phyloP scores from a whole-genome alignment of 345 rosid genomes.

The Eucalyptus fibrosa region DNA sequence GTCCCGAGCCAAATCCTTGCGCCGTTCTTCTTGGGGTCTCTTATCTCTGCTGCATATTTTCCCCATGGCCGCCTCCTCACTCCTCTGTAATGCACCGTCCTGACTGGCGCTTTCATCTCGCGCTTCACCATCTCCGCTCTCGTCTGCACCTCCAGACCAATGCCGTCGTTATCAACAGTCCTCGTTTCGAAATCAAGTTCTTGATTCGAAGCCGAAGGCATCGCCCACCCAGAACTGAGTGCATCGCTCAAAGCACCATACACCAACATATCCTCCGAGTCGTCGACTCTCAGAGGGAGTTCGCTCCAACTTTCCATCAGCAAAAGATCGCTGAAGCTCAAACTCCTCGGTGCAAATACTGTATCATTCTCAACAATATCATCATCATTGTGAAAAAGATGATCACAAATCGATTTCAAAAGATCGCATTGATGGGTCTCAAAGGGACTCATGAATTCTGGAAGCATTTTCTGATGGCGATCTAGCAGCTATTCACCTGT shows the following conservation, averaged over 20 bases:
- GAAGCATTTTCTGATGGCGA: neutral
- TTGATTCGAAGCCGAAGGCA: neutral
- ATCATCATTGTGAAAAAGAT: neutral
- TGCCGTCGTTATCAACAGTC: neutral
- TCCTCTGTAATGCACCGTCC: conserved; percentile 19
- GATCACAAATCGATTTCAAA: neutral
- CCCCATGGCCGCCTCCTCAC: conserved; percentile 52
- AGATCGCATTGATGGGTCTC: neutral
- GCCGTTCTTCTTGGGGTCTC: conserved; percentile 37
- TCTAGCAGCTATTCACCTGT: neutral
- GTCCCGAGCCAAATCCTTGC: conserved; percentile 43
- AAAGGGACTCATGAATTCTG: neutral
- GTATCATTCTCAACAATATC: neutral
- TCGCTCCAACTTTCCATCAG: conserved; percentile 23
- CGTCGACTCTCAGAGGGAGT: conserved; percentile 14
- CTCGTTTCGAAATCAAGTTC: neutral
- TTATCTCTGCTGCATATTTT: conserved; percentile 35
- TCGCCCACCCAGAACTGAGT: conserved; percentile 13
- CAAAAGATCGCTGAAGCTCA: conserved; percentile 17
- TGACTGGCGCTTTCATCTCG: neutral
- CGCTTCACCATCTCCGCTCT: neutral
- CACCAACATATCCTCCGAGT: conserved; percentile 26
- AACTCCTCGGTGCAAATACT: neutral
- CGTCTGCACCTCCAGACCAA: neutral
- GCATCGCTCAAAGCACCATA: conserved; percentile 17